A percentile compares a stretch with the other conserved stretches of the same genome.
Evolutionary conservation across 306 rosid species (phyloP).

Genomic region (Lupinus albus): DNA sequence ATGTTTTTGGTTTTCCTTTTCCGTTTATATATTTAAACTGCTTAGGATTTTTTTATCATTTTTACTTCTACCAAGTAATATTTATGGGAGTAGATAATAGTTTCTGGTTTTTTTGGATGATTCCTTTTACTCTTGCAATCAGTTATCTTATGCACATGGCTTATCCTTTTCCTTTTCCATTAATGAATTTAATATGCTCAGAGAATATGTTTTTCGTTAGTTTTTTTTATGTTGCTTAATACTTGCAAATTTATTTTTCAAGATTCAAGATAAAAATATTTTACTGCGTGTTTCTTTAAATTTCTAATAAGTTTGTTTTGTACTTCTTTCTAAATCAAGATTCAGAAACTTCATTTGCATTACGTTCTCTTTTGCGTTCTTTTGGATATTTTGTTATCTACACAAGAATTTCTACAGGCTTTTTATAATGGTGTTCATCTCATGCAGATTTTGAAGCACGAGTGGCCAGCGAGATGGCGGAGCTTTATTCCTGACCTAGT

Average conservation of each 20-base stretch:
- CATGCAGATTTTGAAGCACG: slow-evolving; percentile 92
- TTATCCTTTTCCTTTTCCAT: background rate
- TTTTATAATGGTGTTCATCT: slow-evolving; percentile 31
- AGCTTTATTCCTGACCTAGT: slow-evolving; percentile 97
- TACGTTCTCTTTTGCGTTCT: background rate
- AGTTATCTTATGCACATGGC: background rate
- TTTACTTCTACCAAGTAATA: background rate
- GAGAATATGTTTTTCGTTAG: background rate
- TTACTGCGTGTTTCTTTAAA: background rate
- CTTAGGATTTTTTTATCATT: background rate
- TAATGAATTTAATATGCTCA: background rate
- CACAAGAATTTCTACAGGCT: slow-evolving; percentile 5
- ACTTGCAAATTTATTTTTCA: background rate
- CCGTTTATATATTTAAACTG: background rate
- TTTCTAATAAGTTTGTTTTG: slow-evolving; percentile 13
- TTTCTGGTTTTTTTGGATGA: background rate
- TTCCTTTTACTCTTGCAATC: background rate
- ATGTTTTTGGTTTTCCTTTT: background rate
- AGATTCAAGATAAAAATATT: slow-evolving; percentile 19
- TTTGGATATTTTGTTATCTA: slow-evolving; percentile 3
- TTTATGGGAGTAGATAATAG: background rate
- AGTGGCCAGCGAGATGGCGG: slow-evolving; percentile 95
- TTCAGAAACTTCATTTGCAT: slow-evolving; percentile 9
- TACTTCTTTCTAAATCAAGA: background rate
- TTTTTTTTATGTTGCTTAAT: slow-evolving; percentile 37